Base-by-base conservation (phyloP, 2,329 filamentous ascomycete species). In the Pyrenochaeta sp. region DNA sequence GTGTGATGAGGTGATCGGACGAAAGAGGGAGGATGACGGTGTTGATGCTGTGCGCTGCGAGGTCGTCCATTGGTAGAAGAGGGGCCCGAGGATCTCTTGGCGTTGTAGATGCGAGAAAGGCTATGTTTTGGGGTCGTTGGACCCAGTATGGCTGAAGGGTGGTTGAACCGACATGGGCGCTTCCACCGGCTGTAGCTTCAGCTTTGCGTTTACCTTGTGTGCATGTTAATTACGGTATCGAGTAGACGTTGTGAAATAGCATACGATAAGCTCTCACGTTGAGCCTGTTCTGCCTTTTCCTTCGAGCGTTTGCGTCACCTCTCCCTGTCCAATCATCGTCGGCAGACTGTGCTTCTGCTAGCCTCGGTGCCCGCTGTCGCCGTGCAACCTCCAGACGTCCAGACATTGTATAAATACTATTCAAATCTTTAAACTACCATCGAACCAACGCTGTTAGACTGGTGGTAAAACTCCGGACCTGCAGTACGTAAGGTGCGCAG, bases 1-100 rank as follows among this genome's bases (percentile, higher is more conserved):
- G 49, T 2, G 62, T 59, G 17, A 73, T 63, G 8, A 74, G 53
- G 41, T 71, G 67, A 24, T 69, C 61, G n/a, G 51, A 15, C 6
- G 27, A 48, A 20, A 48, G 40, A 15, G 45, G 45, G 24, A 48
- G 41, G 14, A 43, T 19, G 19, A 44, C 20, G 3, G 27, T 36
- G 7, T 23, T 3, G 2, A 39, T 30, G 27, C 27, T 30, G 15
- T 6, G 15, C 14, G 27, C 27, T 17, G 27, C 27, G 7, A 17
- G 14, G 11, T 17, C 27, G 27, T 30, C 14, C 27, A 30, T 30
- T 30, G 14, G 27, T 30, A 30, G 27, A 9, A 30, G 19, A 9
- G 14, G 7, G 2, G 6, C 7, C 14, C 19, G 15, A 14, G 27
- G 9, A 14, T 3, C 6, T 15, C 11, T 10, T 19, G 35, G 6